These are phyloP conservation scores for Trypanosoma mega DNA, from an alignment of 208 protist species.

Conservation along the genomic window DNA sequence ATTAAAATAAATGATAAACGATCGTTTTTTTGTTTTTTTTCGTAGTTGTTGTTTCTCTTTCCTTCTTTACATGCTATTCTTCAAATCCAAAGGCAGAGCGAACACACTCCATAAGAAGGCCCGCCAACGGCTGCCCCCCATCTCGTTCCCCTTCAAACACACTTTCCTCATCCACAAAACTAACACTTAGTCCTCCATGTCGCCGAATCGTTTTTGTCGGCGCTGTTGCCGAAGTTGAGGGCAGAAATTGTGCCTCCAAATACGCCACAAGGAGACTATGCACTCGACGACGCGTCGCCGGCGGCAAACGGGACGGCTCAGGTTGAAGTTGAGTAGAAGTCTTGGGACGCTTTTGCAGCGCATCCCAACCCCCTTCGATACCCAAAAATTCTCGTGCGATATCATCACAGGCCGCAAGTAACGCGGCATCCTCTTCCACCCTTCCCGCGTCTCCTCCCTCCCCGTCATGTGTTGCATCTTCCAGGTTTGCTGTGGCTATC, in stretches of 20 bases:
- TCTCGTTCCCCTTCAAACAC: not conserved
- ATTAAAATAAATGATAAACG: no score
- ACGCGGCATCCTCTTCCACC: conserved; percentile 10
- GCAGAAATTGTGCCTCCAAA: conserved; percentile 12
- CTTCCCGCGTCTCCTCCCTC: not conserved
- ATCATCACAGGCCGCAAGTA: conserved; percentile 54
- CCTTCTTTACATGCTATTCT: not conserved
- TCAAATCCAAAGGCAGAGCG: not conserved
- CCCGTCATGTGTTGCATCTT: not conserved
- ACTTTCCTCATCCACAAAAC: not conserved
- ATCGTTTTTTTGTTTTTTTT: no score
- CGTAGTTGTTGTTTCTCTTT: no score
- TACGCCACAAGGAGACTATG: conserved; percentile 11
- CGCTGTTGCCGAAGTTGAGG: no score
- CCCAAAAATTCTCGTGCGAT: conserved; percentile 48
- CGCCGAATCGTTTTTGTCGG: not conserved
- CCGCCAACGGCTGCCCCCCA: conserved; percentile 6
- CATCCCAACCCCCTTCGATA: conserved; percentile 44
- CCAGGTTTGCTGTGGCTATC: not conserved
- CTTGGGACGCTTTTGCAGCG: conserved; percentile 19
- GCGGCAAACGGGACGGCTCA: not conserved
- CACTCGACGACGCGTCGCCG: conserved; percentile 12
- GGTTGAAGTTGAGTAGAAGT: no score
- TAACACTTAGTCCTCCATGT: conserved; percentile 1
- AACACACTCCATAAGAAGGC: conserved; percentile 28